Percentiles rank a stretch among this genome's conserved stretches.
Evolutionary conservation across 2,329 filamentous ascomycete species (phyloP).

Genomic region (Chaetomium strumarium): DNA sequence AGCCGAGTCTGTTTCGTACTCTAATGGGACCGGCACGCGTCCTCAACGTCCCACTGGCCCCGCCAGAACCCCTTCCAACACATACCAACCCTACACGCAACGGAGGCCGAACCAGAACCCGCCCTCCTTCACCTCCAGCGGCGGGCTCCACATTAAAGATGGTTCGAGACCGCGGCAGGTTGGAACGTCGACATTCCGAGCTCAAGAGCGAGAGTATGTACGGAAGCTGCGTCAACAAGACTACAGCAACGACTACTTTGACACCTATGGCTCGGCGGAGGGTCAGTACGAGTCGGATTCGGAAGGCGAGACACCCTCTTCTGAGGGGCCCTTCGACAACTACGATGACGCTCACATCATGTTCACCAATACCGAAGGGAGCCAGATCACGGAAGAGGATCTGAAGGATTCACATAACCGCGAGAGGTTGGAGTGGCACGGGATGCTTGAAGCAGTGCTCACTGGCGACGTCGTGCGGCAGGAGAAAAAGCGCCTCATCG

Average conservation of each 20-base stretch:
- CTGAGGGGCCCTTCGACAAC: constrained; percentile 76
- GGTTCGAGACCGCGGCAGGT: constrained; percentile 47
- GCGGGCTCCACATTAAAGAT: constrained; percentile 40
- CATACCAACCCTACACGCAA: constrained; percentile 66
- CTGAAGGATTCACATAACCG: constrained; percentile 80
- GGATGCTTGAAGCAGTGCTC: constrained; percentile 91
- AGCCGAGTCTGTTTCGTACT: constrained; percentile 26
- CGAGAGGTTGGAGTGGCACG: constrained; percentile 94
- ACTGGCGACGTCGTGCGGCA: constrained; percentile 96
- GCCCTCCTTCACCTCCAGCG: constrained; percentile 35
- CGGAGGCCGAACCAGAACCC: constrained; percentile 39
- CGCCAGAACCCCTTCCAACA: constrained; percentile 68
- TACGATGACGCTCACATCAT: constrained; percentile 91
- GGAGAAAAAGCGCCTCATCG: constrained; percentile 93
- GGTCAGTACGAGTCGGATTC: constrained; percentile 64
- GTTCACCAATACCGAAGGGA: constrained; percentile 85
- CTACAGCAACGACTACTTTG: constrained; percentile 61
- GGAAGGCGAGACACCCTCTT: constrained; percentile 84
- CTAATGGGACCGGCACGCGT: constrained; percentile 35
- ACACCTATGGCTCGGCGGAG: constrained; percentile 63
- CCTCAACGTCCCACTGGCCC: constrained; percentile 63
- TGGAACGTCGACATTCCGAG: constrained; percentile 50
- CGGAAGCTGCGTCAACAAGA: constrained; percentile 78
- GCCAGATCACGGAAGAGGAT: constrained; percentile 85
- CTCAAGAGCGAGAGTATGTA: constrained; percentile 91